Evolutionary conservation across 2,329 filamentous ascomycete species (phyloP).

Genomic region (Annulohypoxylon truncatum): DNA sequence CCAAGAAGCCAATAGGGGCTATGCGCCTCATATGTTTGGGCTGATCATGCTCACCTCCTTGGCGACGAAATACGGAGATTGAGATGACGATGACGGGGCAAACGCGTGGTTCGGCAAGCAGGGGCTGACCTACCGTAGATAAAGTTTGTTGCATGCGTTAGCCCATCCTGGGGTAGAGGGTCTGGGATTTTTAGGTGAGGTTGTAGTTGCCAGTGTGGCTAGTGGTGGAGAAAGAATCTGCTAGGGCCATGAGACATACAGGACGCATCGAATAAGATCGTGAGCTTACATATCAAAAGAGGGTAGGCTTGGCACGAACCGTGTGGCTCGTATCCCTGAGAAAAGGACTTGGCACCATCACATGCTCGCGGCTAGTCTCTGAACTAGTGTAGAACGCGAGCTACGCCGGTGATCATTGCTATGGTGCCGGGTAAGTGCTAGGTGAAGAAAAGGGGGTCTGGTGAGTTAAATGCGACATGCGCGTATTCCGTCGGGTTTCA

Average conservation of each 20-base stretch:
- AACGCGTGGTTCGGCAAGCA: constrained; percentile 29
- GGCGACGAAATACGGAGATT: constrained; percentile 15
- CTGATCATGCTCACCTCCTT: constrained; percentile 24
- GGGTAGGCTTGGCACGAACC: constrained; percentile 33
- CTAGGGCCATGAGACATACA: constrained; percentile 21
- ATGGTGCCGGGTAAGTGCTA: constrained; percentile 17
- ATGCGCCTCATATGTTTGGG: constrained; percentile 20
- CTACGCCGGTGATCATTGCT: constrained; percentile 29
- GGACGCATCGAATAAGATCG: constrained; percentile 34
- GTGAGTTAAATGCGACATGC: constrained; percentile 34
- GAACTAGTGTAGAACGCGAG: constrained; percentile 17
- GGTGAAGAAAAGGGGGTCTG: constrained; percentile 28
- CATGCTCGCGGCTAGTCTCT: constrained; percentile 30
- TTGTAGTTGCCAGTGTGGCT: constrained; percentile 33
- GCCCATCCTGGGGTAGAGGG: constrained; percentile 24
- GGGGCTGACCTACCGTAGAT: constrained; percentile 28
- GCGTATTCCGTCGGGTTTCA: constrained; percentile 16
- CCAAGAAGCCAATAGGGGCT: constrained; percentile 25
- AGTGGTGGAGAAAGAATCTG: constrained; percentile 32
- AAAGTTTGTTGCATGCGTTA: constrained; percentile 34
- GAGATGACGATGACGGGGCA: constrained; percentile 13
- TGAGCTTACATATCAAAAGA: constrained; percentile 19
- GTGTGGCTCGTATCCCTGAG: constrained; percentile 43
- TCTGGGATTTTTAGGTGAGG: constrained; percentile 10
- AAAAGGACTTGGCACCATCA: constrained; percentile 39